A percentile compares a stretch with the other conserved stretches of the same genome.
phyloP scores from a whole-genome alignment of 1,284 basidiomycete genomes.

The Pseudozyma sp. region DNA sequence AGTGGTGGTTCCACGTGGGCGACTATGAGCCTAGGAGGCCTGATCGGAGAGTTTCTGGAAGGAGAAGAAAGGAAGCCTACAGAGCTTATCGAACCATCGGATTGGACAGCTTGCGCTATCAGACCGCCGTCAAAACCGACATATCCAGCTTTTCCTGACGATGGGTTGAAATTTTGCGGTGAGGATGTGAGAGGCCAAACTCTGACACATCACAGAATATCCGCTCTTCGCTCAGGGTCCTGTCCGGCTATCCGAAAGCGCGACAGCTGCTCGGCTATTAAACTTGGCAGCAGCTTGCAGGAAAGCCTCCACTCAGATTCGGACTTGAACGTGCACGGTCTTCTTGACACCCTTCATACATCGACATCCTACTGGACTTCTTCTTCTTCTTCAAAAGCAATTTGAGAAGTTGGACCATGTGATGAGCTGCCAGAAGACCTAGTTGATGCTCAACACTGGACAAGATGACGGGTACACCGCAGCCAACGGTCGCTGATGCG shows the following conservation, averaged over 20 bases:
- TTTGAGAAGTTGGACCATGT: too few species aligned
- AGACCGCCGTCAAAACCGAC: conserved; percentile 33
- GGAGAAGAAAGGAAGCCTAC: neutral
- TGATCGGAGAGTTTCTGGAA: conserved; percentile 11
- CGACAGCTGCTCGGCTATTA: neutral
- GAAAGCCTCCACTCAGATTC: conserved; percentile 7
- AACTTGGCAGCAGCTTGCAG: neutral
- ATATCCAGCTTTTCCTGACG: neutral
- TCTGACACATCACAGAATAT: too few species aligned
- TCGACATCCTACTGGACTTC: neutral
- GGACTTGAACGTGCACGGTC: neutral
- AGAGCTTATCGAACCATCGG: neutral
- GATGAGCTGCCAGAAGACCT: too few species aligned
- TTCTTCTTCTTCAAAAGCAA: too few species aligned
- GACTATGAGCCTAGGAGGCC: neutral
- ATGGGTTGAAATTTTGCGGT: neutral
- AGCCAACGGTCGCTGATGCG: conserved; percentile 38
- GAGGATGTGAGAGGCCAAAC: too few species aligned
- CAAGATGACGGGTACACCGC: conserved; percentile 23
- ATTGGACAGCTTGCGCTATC: conserved; percentile 1
- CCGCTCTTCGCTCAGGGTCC: too few species aligned
- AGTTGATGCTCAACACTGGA: neutral
- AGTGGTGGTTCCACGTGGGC: conserved; percentile 1
- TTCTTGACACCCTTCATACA: neutral
- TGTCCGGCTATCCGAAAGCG: too few species aligned